A percentile compares a stretch with the other conserved stretches of the same genome.
Evolutionary conservation across 1,139 yeast species (phyloP).

Genomic region (Blastobotrys arbuscula): DNA sequence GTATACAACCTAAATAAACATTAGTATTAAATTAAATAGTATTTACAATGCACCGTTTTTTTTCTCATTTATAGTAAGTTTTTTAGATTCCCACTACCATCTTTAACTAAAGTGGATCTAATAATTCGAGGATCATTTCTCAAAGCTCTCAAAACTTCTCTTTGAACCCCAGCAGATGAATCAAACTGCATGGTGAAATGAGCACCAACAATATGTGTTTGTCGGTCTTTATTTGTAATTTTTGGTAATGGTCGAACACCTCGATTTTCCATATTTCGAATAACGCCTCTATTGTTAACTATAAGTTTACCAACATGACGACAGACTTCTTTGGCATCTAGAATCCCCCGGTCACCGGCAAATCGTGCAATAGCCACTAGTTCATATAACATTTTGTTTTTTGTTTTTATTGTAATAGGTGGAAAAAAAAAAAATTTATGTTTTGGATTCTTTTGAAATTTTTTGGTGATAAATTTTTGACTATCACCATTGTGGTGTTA

Average conservation of each 20-base stretch:
- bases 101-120: conserved; percentile 67
- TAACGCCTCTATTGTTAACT: conserved; percentile 85
- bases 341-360: conserved; percentile 28
- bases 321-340: conserved; percentile 49
- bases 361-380: conserved; percentile 78
- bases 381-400: conserved; percentile 72
- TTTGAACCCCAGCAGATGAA: conserved; percentile 77
- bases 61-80: conserved; percentile 3
- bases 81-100: conserved; percentile 45
- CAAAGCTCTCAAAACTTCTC: conserved; percentile 73
- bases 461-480: no score
- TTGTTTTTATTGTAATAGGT: not conserved
- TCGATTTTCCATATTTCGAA: conserved; percentile 72
- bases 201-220: conserved; percentile 83
- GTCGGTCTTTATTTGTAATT: conserved; percentile 79
- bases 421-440: no score
- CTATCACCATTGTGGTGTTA: no score
- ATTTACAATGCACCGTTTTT: not conserved
- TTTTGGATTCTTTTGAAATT: no score
- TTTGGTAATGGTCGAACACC: conserved; percentile 78
- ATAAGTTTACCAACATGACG: conserved; percentile 78
- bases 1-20: conserved; percentile 14
- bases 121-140: conserved; percentile 87
- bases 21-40: not conserved
- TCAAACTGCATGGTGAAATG: conserved; percentile 86